Percentiles rank a stretch among this genome's conserved stretches.
Conservation (phyloP, 1,139 yeast species). For the Geotrichum reessii region DNA sequence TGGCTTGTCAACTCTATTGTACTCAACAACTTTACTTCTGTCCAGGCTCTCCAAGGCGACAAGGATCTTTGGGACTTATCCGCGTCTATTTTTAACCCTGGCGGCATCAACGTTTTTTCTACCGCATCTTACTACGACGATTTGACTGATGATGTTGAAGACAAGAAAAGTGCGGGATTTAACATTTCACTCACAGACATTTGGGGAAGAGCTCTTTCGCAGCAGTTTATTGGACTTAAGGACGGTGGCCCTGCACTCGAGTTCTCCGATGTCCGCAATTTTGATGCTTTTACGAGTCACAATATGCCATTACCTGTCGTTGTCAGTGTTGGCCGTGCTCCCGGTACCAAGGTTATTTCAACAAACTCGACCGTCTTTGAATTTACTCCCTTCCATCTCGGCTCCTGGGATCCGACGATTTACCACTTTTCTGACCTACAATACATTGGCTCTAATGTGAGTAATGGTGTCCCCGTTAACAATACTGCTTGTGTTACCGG, state of each 20-base stretch:
- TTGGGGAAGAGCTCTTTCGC: slow-evolving; percentile 85
- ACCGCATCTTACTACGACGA: slow-evolving; percentile 53
- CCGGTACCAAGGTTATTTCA: slow-evolving; percentile 46
- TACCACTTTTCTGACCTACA: slow-evolving; percentile 65
- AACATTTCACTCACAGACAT: slow-evolving; percentile 76
- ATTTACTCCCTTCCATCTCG: slow-evolving; percentile 71
- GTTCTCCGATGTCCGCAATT: slow-evolving; percentile 56
- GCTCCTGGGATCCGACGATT: slow-evolving; percentile 84
- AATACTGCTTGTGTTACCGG: slow-evolving; percentile 52
- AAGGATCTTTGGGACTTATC: slow-evolving; percentile 72
- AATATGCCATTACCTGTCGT: slow-evolving; percentile 87
- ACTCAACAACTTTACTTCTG: slow-evolving; percentile 74
- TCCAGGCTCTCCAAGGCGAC: slow-evolving; percentile 51
- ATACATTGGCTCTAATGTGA: slow-evolving; percentile 65
- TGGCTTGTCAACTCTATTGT: slow-evolving; percentile 86
- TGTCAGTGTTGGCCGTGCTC: slow-evolving; percentile 79
- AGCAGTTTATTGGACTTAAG: slow-evolving; percentile 59
- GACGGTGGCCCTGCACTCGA: slow-evolving; percentile 63
- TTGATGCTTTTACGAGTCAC: slow-evolving; percentile 51
- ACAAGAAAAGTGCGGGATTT: slow-evolving; percentile 70
- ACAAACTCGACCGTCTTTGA: slow-evolving; percentile 78
- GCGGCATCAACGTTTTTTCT: slow-evolving; percentile 58
- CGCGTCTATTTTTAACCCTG: slow-evolving; percentile 57
- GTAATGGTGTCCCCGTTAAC: slow-evolving; percentile 45
- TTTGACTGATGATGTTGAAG: slow-evolving; percentile 50